Conservation (phyloP, 225 moss, liverwort and hornwort genomes). For the Thuidium tamariscinum region DNA sequence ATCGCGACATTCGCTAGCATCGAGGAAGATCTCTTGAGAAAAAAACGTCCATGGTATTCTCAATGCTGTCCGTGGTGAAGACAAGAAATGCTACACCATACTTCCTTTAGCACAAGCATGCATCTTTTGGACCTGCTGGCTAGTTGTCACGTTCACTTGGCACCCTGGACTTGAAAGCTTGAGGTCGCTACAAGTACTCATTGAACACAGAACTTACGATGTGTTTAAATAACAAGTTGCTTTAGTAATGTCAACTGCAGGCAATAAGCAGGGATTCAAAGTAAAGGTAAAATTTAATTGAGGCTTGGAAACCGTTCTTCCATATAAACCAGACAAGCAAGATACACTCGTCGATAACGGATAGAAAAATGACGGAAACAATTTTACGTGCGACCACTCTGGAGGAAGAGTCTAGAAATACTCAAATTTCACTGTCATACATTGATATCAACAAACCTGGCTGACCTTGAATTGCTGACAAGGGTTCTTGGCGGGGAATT, state of each 20-base stretch:
- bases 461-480: slow-evolving; percentile 29
- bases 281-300: neutral
- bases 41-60: neutral
- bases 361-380: neutral
- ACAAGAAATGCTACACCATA: neutral
- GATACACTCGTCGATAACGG: neutral
- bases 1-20: neutral
- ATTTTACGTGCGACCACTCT: neutral
- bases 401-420: neutral
- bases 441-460: slow-evolving; percentile 35
- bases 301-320: neutral
- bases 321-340: slow-evolving; percentile 1
- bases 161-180: slow-evolving; percentile 1
- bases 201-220: neutral
- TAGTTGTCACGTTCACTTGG: neutral
- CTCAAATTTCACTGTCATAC: slow-evolving; percentile 21
- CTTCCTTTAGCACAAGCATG: neutral
- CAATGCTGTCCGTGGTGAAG: neutral
- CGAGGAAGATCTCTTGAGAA: neutral
- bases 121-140: slow-evolving; percentile 1
- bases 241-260: neutral
- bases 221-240: neutral
- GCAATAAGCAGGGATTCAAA: neutral
- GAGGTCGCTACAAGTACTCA: neutral
- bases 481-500: slow-evolving; percentile 28